Evolutionary conservation across 495 filamentous ascomycete genomes (phyloP).

Genomic region (Tuber indicum): DNA sequence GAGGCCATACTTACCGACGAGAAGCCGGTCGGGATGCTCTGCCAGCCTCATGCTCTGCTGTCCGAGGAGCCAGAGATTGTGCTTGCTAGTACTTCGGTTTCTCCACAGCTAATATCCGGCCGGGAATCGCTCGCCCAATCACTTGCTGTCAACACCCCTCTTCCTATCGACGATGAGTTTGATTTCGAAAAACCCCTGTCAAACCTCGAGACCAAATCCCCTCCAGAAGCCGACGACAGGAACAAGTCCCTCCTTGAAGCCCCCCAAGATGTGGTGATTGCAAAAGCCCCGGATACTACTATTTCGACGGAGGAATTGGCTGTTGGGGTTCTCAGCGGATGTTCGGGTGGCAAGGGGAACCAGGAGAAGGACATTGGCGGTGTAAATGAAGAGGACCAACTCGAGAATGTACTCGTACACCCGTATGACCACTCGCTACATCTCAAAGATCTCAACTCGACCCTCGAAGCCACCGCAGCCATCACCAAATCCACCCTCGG

Average conservation of each 20-base stretch:
- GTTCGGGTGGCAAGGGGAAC: neutral
- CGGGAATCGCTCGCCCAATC: neutral
- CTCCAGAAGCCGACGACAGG: neutral
- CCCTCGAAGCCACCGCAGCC: neutral
- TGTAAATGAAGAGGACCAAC: neutral
- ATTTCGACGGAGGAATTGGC: neutral
- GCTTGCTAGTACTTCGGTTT: neutral
- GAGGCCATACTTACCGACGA: neutral
- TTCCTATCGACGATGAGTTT: neutral
- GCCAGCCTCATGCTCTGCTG: neutral
- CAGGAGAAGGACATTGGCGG: neutral
- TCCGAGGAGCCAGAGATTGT: neutral
- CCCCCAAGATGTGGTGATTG: neutral
- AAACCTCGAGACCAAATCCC: neutral
- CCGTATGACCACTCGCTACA: neutral
- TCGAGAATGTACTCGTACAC: neutral
- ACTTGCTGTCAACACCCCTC: neutral
- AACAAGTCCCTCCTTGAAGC: neutral
- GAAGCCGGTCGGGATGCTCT: neutral
- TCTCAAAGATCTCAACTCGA: neutral
- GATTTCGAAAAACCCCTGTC: neutral
- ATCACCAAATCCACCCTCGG: neutral
- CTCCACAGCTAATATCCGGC: neutral
- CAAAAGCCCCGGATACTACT: neutral
- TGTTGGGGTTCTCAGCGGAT: neutral